Evolutionary conservation across 192 early-diverging fungal species (phyloP).

Genomic region (Coemansia sp.): DNA sequence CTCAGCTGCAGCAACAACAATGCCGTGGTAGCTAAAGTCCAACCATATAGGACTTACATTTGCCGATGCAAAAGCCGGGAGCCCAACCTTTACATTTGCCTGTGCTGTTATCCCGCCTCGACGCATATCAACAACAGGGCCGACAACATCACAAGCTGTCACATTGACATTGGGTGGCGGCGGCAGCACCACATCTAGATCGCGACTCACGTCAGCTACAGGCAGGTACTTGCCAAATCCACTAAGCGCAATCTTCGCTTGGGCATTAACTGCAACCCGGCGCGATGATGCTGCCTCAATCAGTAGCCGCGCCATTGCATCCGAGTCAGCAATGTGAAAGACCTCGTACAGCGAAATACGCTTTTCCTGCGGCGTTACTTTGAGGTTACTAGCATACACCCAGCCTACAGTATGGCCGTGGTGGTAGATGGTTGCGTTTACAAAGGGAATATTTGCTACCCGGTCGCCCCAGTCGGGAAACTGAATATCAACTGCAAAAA

Average conservation of each 20-base stretch:
- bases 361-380: constrained; percentile 9
- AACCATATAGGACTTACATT: constrained; percentile 26
- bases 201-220: constrained; percentile 13
- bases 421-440: constrained; percentile 36
- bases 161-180: constrained; percentile 3
- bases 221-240: constrained; percentile 40
- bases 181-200: constrained; percentile 23
- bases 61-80: constrained; percentile 19
- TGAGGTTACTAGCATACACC: constrained; percentile 19
- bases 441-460: constrained; percentile 17
- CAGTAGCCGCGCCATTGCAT: constrained; percentile 29
- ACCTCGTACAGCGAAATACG: constrained; percentile 21
- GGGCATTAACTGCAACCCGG: constrained; percentile 13
- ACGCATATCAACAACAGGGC: constrained; percentile 15
- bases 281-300: constrained; percentile 20
- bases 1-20: constrained; percentile 18
- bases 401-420: constrained; percentile 29
- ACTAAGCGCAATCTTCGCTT: constrained; percentile 19
- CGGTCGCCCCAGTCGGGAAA: constrained; percentile 24
- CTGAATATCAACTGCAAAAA: constrained; percentile 19
- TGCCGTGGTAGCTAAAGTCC: constrained; percentile 18
- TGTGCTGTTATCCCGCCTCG: constrained; percentile 19
- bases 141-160: constrained; percentile 17
- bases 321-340: constrained; percentile 31
- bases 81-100: constrained; percentile 10